Conservation (phyloP, 495 filamentous ascomycete genomes). For the Penicillium bialowiezense region DNA sequence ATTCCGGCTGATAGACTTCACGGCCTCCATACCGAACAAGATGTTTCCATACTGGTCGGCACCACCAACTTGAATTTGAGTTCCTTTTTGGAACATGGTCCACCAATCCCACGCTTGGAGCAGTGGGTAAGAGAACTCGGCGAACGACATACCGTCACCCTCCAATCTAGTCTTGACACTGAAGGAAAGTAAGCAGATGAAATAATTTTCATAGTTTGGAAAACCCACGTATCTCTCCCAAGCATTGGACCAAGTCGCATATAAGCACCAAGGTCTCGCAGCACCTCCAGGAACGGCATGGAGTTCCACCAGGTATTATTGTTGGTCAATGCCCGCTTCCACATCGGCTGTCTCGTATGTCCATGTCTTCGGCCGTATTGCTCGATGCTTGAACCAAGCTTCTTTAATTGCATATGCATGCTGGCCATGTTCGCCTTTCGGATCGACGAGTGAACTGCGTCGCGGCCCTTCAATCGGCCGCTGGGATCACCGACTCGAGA, state of each 20-base stretch:
- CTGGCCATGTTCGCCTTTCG: constrained; percentile 67
- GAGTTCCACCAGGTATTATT: constrained; percentile 80
- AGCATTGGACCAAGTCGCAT: constrained; percentile 84
- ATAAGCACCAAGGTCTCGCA: constrained; percentile 65
- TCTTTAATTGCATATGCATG: constrained; percentile 79
- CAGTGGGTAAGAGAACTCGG: constrained; percentile 90
- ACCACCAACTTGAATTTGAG: constrained; percentile 86
- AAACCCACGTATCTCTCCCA: constrained; percentile 78
- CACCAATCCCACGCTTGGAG: constrained; percentile 99
- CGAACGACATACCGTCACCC: constrained; percentile 87
- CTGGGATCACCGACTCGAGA: constrained; percentile 86
- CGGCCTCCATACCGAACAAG: constrained; percentile 78
- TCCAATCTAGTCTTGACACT: constrained; percentile 82
- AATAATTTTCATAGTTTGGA: background rate
- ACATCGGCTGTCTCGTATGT: constrained; percentile 57
- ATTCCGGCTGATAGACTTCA: constrained; percentile 66
- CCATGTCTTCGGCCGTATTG: constrained; percentile 57
- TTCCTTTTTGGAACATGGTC: constrained; percentile 64
- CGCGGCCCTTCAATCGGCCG: constrained; percentile 65
- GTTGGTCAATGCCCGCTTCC: constrained; percentile 65
- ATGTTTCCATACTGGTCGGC: constrained; percentile 98
- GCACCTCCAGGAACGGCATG: constrained; percentile 65
- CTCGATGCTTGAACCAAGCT: constrained; percentile 71
- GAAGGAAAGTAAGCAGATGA: constrained; percentile 1
- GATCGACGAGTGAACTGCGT: constrained; percentile 49